These are phyloP conservation scores for Lipomyces orientalis DNA, from an alignment of 805 yeast genomes.

Conservation along the genomic window DNA sequence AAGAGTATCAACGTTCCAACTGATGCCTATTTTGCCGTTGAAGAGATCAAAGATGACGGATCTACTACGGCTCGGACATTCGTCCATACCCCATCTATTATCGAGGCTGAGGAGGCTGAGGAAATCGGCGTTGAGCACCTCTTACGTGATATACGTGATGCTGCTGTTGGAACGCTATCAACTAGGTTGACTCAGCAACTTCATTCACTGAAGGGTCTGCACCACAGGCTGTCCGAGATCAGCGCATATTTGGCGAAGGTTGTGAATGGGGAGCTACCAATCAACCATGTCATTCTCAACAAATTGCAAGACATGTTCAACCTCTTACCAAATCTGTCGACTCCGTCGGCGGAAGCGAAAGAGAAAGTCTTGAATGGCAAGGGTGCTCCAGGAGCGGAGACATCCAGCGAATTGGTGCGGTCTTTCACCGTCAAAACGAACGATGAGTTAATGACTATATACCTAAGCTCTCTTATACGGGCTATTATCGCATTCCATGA, in stretches of 20 bases:
- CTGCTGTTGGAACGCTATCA: slow-evolving; percentile 92
- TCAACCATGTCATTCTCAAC: slow-evolving; percentile 88
- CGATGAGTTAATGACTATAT: slow-evolving; percentile 93
- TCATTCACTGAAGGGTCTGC: slow-evolving; percentile 84
- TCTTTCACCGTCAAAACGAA: slow-evolving; percentile 93
- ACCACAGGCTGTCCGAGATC: slow-evolving; percentile 76
- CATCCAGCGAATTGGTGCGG: slow-evolving; percentile 63
- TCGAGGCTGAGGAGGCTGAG: slow-evolving; percentile 98
- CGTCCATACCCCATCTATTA: slow-evolving; percentile 87
- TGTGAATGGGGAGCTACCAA: slow-evolving; percentile 71
- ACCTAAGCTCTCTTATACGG: slow-evolving; percentile 86
- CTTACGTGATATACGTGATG: slow-evolving; percentile 91
- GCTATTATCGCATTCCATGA: slow-evolving; percentile 97
- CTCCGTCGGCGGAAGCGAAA: slow-evolving; percentile 41
- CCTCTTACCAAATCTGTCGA: slow-evolving; percentile 76
- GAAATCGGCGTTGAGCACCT: slow-evolving; percentile 98
- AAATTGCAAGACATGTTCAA: slow-evolving; percentile 94
- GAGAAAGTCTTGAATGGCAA: slow-evolving; percentile 16
- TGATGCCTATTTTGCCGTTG: slow-evolving; percentile 90
- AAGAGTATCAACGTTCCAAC: slow-evolving; percentile 89
- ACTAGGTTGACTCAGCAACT: slow-evolving; percentile 87
- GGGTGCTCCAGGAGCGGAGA: slow-evolving; percentile 35
- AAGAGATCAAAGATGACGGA: slow-evolving; percentile 96
- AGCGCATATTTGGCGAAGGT: slow-evolving; percentile 79
- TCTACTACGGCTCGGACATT: slow-evolving; percentile 90